phyloP scores from a whole-genome alignment of 2,329 filamentous ascomycete species.

The Cladosporium velox region DNA sequence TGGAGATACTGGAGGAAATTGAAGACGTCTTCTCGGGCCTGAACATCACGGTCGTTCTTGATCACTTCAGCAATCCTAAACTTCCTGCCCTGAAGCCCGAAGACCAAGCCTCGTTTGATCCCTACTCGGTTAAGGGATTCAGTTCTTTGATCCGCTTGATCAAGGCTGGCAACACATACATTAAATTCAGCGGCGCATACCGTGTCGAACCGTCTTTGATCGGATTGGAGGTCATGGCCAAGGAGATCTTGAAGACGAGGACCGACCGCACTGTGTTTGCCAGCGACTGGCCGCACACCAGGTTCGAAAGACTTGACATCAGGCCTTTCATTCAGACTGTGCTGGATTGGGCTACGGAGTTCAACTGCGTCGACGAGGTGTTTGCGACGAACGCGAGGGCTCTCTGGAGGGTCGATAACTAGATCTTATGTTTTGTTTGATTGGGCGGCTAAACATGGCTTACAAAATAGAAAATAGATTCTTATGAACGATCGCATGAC shows the following conservation, averaged over 20 bases:
- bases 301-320: conserved; percentile 60
- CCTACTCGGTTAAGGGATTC: conserved; percentile 44
- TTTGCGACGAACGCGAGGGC: conserved; percentile 61
- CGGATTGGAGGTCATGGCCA: conserved; percentile 50
- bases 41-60: conserved; percentile 57
- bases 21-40: conserved; percentile 53
- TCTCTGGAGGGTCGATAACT: conserved; percentile 39
- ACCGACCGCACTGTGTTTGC: conserved; percentile 58
- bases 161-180: conserved; percentile 51
- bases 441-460: no score
- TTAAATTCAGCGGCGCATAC: conserved; percentile 63
- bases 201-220: conserved; percentile 46
- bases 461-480: not conserved
- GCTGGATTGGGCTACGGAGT: conserved; percentile 52
- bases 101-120: conserved; percentile 14
- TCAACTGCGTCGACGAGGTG: conserved; percentile 50
- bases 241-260: conserved; percentile 51
- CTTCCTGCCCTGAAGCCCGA: conserved; percentile 21
- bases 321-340: conserved; percentile 56
- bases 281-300: conserved; percentile 66
- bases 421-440: not conserved
- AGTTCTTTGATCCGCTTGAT: conserved; percentile 51
- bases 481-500: not conserved
- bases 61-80: conserved; percentile 55
- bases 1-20: conserved; percentile 50